Base-by-base conservation (phyloP, 768 basidiomycete species). In the Collybia mongolica region DNA sequence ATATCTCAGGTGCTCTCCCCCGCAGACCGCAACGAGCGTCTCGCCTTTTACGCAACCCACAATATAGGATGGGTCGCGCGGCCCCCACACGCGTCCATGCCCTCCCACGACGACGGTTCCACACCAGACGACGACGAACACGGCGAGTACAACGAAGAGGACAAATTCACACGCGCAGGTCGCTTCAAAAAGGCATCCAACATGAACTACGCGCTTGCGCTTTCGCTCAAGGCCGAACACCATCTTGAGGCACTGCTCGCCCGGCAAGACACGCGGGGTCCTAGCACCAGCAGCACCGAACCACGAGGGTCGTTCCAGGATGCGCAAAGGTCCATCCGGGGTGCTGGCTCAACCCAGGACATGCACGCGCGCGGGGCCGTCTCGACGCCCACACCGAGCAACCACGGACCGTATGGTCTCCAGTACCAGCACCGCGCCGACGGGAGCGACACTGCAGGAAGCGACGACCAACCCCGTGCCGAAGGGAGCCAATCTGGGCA, bases 181-280 rank as follows among this genome's bases (percentile, higher is more conserved):
- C 79, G 92, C 18, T 96, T 96, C 77, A 96, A 96, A 75, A 96
- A 96, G 69, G 92, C 92, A 1, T 86, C 84, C 14, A 96, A 96
- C 68, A 28, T 41, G 15, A 5, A 18, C 71, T 79, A 15, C 58
- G 58, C 77, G 6, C 76, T 90, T n/a, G 75, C 77, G 6, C 73
- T 92, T 4, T 86, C 83, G 2, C 71, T 91, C 39, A 84, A 83
- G 60, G 68, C 67, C 54, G 79, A 78, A 65, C 72, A 56, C 49
- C 77, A 75, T 63, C 75, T 83, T 41, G 72, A 71, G 7, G 59
- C 60, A n/a, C 68, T 83, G 45, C 63, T 81, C 20, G 56, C 39
- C 4, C 44, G 37, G n/a, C 44, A 29, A 32, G 40, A 32, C 19
- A 22, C 43, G 28, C 40, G 28, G 23, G 36, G 19, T 23, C 14